These are phyloP conservation scores for Lithohypha guttulata DNA, from an alignment of 2,329 filamentous ascomycete species.

Conservation along the genomic window DNA sequence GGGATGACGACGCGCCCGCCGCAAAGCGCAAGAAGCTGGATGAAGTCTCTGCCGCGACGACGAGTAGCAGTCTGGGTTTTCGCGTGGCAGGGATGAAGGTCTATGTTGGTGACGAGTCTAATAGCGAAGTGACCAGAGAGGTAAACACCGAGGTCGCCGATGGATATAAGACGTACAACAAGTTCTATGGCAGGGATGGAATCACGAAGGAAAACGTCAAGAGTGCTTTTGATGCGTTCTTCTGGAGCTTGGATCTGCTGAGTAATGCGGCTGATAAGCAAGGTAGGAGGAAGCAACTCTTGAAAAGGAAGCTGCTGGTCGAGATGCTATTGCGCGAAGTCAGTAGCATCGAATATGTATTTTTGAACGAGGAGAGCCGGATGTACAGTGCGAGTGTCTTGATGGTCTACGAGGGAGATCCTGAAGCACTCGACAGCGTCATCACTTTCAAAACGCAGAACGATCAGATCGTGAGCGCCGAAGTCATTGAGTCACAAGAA, in stretches of 20 bases:
- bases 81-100: slow-evolving; percentile 57
- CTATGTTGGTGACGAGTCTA: slow-evolving; percentile 34
- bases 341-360: slow-evolving; percentile 35
- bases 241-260: slow-evolving; percentile 31
- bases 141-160: slow-evolving; percentile 31
- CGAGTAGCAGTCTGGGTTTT: slow-evolving; percentile 50
- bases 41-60: slow-evolving; percentile 48
- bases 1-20: slow-evolving; percentile 59
- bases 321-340: slow-evolving; percentile 33
- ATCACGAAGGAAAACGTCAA: slow-evolving; percentile 41
- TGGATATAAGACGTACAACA: slow-evolving; percentile 52
- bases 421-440: slow-evolving; percentile 41
- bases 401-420: slow-evolving; percentile 56
- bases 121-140: slow-evolving; percentile 14
- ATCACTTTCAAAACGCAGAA: slow-evolving; percentile 35
- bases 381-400: slow-evolving; percentile 59
- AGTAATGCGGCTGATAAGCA: slow-evolving; percentile 24
- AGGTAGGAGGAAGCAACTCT: slow-evolving; percentile 8
- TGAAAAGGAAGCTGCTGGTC: slow-evolving; percentile 32
- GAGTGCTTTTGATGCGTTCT: slow-evolving; percentile 48
- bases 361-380: slow-evolving; percentile 49
- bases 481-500: slow-evolving; percentile 28
- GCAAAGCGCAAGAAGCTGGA: slow-evolving; percentile 51
- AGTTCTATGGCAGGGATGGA: slow-evolving; percentile 54
- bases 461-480: slow-evolving; percentile 21